These are phyloP conservation scores for Boletus tylopilopsis DNA, from an alignment of 768 basidiomycete species.

Conservation along the genomic window DNA sequence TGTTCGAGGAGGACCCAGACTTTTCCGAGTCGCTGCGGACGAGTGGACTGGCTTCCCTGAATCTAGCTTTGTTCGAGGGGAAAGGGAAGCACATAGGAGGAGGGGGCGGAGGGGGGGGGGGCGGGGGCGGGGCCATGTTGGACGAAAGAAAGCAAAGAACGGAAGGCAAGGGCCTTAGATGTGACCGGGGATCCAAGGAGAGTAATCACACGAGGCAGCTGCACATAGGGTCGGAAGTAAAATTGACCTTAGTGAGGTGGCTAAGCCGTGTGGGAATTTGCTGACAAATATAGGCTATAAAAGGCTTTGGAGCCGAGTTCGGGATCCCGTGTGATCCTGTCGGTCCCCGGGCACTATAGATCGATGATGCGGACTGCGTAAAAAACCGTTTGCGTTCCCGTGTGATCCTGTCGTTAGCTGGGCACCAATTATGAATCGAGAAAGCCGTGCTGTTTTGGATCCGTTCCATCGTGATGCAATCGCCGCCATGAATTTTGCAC, in stretches of 20 bases:
- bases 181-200: conserved; percentile 13
- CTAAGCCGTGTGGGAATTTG: conserved; percentile 8
- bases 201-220: conserved; percentile 28
- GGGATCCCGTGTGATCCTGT: conserved; percentile 23
- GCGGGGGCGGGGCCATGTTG: conserved; percentile 43
- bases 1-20: conserved; percentile 41
- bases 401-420: conserved; percentile 18
- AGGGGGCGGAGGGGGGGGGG: conserved; percentile 45
- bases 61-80: conserved; percentile 26
- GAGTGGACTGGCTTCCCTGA: conserved; percentile 30
- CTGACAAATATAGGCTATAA: conserved; percentile 29
- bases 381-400: background rate
- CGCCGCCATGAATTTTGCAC: conserved; percentile 2
- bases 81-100: conserved; percentile 64
- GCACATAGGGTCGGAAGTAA: conserved; percentile 22
- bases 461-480: conserved; percentile 8
- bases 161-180: conserved; percentile 17
- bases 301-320: no score
- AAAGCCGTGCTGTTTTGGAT: conserved; percentile 11
- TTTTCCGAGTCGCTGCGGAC: conserved; percentile 38
- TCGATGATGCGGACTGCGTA: background rate
- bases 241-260: conserved; percentile 16
- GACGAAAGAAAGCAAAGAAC: conserved; percentile 19
- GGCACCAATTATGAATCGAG: conserved; percentile 7
- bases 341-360: conserved; percentile 5